Evolutionary conservation across 441 rosid species (phyloP), one percentile per base, ranked within the genome.

Genomic region (Croton setiger): DNA sequence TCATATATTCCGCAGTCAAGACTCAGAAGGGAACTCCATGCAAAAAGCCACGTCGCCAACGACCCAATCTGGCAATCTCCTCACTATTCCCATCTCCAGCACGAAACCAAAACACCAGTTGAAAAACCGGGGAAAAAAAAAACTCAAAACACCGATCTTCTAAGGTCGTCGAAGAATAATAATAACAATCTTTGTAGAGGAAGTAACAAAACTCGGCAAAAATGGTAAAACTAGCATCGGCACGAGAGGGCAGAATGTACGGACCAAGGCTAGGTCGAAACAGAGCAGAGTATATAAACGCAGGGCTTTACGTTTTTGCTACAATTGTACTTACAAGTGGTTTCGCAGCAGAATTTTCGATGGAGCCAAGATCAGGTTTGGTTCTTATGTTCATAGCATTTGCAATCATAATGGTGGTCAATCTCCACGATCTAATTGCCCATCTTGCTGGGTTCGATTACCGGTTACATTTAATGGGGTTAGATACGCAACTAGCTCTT

Each of bases 161-260:
- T 39, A 39, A 4, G 10, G 5, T 39, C 43, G 7, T 39, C 1
- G 43, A 39, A 39, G 7, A 39, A 39, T 0, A 27, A 27, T 27
- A 27, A 27, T 27, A 44, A 17, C 12, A 10, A 20, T 39, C 41
- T 15, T 3, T 14, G 41, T 14, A 44, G 43, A 5, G 12, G 23
- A 27, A 31, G 15, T 44, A 27, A 27, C 31, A 27, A 27, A 27
- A 21, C 39, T 68, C 10, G 15, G 20, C 11, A 5, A 45, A n/a
- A 52, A 88, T 89, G 97, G 98, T 85, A 87, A 93, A 91, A 83
- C 85, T 89, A 59, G 92, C 95, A 41, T 81, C 98, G 65, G 89
- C 95, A 13, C 75, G 93, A 63, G 96, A 91, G 79, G 76, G 74
- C 59, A 78, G 92, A 72, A 76, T 78, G 80, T 87, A 93, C 81